Evolutionary conservation across 306 rosid genomes (phyloP), one percentile per base, ranked within the genome.

Genomic region (Pueraria montana): DNA sequence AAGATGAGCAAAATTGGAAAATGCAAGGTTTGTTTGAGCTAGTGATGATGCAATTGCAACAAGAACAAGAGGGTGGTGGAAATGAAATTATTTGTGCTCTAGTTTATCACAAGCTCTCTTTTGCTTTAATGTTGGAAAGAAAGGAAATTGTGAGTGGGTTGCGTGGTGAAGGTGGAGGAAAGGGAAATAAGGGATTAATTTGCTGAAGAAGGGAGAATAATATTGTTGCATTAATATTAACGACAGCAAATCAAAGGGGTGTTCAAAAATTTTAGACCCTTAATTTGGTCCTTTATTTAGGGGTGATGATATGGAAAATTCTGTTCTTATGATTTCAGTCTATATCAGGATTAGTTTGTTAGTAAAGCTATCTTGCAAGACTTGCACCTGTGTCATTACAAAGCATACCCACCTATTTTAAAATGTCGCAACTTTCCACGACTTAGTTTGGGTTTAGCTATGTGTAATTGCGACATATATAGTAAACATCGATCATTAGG

Each of bases 261-360:
- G 8, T 63, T 70, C 70, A 53, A 27, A 20, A 53, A 50, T 46
- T 79, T 55, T 75, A 61, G 71, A 53, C 68, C 79, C 52, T 82
- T 71, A 56, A 79, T 85, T 87, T 69, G 14, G 30, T 67, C 52
- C 79, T 9, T 55, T 49, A 45, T 32, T 53, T 53, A 64, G 62
- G 69, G 74, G 23, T 45, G 76, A 52, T 67, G 82, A 82, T 38
- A 11, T 78, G 80, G 36, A 53, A 79, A 32, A 20, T 50, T 64
- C 14, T 46, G 26, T 64, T 24, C 23, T 71, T 61, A 40, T 58
- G 55, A 48, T 78, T 67, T 32, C 12, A 17, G 30, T 70, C 73
- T 84, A 72, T 45, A 18, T 78, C 11, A 58, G 69, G 84, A 80
- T 24, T 80, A 17, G 68, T 67, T 34, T 74, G 79, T 80, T 75